Evolutionary conservation across 148 eudicot species (phyloP).

Genomic region (Polygonum maritimum): DNA sequence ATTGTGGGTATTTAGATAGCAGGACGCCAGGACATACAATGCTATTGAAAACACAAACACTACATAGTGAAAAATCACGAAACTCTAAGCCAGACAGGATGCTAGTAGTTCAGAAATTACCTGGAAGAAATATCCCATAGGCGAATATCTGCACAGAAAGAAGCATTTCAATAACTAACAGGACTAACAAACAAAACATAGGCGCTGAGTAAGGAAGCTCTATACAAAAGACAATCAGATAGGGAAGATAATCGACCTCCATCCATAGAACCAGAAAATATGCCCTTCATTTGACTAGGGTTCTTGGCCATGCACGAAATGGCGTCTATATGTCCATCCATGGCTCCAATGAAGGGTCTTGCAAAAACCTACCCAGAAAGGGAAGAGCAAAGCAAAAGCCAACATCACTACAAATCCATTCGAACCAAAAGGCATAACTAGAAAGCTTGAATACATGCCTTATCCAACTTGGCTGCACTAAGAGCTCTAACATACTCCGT

Average conservation of each 20-base stretch:
- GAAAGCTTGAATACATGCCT: constrained; percentile 27
- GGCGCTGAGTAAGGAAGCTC: neutral
- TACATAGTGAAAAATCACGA: neutral
- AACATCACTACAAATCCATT: neutral
- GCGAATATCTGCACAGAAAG: constrained; percentile 65
- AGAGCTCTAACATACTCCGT: constrained; percentile 84
- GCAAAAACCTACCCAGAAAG: constrained; percentile 54
- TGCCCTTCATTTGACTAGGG: constrained; percentile 60
- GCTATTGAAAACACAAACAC: neutral
- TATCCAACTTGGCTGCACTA: constrained; percentile 81
- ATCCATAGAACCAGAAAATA: constrained; percentile 91
- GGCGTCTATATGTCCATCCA: constrained; percentile 84
- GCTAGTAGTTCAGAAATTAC: constrained; percentile 24
- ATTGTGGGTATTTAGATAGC: neutral
- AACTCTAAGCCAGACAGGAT: neutral
- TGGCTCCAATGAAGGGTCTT: constrained; percentile 79
- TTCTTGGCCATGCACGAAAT: constrained; percentile 92
- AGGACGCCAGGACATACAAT: neutral
- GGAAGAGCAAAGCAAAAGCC: neutral
- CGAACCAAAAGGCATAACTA: neutral
- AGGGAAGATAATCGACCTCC: constrained; percentile 46
- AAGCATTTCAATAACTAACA: neutral
- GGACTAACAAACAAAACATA: neutral
- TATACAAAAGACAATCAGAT: neutral
- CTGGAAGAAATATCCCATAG: constrained; percentile 93